Evolutionary conservation across 768 basidiomycete genomes (phyloP).

Genomic region (Tulasnella sp.): DNA sequence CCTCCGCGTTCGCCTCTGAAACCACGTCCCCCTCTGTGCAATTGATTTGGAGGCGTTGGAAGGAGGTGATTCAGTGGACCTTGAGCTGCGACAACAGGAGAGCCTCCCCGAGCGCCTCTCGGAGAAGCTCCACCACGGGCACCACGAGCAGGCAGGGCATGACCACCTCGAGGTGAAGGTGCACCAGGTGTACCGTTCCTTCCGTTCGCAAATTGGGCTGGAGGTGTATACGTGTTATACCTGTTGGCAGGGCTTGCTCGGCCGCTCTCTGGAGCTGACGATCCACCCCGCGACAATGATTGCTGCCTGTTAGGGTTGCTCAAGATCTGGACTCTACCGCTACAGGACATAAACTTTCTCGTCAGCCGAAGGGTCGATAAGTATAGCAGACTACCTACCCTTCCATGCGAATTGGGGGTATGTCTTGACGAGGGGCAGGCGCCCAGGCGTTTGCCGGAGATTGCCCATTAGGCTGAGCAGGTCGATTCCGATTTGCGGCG

Average conservation of each 20-base stretch:
- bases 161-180: background rate
- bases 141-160: background rate
- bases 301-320: constrained; percentile 6
- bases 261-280: constrained; percentile 37
- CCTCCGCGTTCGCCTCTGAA: constrained; percentile 11
- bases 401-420: background rate
- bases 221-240: background rate
- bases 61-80: constrained; percentile 26
- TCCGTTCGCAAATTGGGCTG: background rate
- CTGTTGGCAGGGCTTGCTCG: background rate
- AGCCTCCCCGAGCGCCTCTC: constrained; percentile 50
- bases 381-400: background rate
- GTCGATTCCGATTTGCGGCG: constrained; percentile 34
- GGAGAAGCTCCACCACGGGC: background rate
- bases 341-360: background rate
- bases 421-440: constrained; percentile 1
- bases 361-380: background rate
- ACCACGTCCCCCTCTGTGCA: constrained; percentile 10
- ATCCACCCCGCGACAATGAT: constrained; percentile 56
- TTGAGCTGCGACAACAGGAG: constrained; percentile 46
- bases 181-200: background rate
- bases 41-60: background rate
- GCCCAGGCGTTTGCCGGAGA: background rate
- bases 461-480: background rate
- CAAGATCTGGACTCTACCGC: constrained; percentile 7